A percentile compares a stretch with the other conserved stretches of the same genome.
Evolutionary conservation across 192 early-diverging fungal genomes (phyloP).

Genomic region (Coemansia sp.): DNA sequence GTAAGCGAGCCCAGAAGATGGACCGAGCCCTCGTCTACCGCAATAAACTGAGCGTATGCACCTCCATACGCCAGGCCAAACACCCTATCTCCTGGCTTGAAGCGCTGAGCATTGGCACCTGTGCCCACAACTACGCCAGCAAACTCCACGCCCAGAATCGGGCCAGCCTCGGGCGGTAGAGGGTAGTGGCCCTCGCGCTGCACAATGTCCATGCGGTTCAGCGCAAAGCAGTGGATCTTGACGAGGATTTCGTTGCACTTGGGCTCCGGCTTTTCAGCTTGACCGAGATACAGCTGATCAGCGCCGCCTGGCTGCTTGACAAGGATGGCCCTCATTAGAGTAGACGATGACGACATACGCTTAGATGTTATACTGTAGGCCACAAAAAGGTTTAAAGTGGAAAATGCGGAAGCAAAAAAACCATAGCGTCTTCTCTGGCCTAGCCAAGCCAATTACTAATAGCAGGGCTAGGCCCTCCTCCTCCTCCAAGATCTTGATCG

Average conservation of each 20-base stretch:
- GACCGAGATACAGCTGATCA: conserved; percentile 54
- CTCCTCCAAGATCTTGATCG: background rate
- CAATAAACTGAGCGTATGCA: conserved; percentile 71
- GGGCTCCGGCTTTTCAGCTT: conserved; percentile 42
- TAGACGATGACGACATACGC: background rate
- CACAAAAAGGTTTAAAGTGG: background rate
- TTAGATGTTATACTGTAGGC: background rate
- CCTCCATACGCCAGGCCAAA: conserved; percentile 76
- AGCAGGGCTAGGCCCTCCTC: background rate
- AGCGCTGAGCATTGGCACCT: conserved; percentile 48
- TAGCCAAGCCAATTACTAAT: background rate
- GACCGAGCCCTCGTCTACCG: conserved; percentile 60
- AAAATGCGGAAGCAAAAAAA: background rate
- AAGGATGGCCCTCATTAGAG: conserved; percentile 53
- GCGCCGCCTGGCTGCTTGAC: conserved; percentile 53
- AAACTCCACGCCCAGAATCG: conserved; percentile 75
- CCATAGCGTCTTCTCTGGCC: background rate
- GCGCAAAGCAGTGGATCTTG: conserved; percentile 59
- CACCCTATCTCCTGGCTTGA: conserved; percentile 65
- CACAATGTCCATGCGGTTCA: conserved; percentile 77
- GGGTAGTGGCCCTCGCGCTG: conserved; percentile 75
- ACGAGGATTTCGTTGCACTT: conserved; percentile 52
- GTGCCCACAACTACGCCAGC: conserved; percentile 59
- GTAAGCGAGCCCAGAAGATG: conserved; percentile 56
- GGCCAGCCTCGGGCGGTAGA: conserved; percentile 58